Evolutionary conservation across 73 alveolate genomes (phyloP).

Genomic region (Symbiodinium pilosum): DNA sequence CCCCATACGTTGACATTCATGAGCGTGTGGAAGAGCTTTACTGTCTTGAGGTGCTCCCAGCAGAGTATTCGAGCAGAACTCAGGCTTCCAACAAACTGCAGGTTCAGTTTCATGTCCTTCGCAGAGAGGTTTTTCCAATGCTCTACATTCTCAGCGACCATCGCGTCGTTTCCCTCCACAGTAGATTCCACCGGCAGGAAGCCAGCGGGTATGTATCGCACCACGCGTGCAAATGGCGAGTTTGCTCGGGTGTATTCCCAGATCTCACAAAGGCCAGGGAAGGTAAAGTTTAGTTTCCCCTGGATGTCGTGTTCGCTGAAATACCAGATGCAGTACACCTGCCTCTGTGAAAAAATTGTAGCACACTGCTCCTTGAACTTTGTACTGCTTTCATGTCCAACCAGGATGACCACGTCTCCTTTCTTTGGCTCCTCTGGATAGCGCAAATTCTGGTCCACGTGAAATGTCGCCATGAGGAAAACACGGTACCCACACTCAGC

Average conservation of each 20-base stretch:
- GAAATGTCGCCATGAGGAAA: not conserved
- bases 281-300: not conserved
- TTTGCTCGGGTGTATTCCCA: constrained; percentile 35
- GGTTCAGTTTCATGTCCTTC: not conserved
- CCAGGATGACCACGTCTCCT: constrained; percentile 23
- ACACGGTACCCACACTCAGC: not conserved
- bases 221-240: constrained; percentile 24
- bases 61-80: not conserved
- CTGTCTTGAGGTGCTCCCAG: not conserved
- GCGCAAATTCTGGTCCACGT: not conserved
- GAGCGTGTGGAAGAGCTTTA: not conserved
- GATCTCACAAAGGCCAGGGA: constrained; percentile 19
- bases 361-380: not conserved
- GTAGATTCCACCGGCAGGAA: not conserved
- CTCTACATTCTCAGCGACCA: not conserved
- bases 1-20: not conserved
- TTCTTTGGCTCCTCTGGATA: not conserved
- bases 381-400: not conserved
- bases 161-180: not conserved
- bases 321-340: constrained; percentile 28
- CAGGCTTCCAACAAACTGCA: not conserved
- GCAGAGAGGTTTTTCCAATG: not conserved
- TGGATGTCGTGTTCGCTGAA: not conserved
- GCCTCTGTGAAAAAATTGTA: not conserved
- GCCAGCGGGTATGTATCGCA: not conserved